These are phyloP conservation scores for Prunus kanzakura DNA, from an alignment of 306 rosid genomes.

Conservation along the genomic window DNA sequence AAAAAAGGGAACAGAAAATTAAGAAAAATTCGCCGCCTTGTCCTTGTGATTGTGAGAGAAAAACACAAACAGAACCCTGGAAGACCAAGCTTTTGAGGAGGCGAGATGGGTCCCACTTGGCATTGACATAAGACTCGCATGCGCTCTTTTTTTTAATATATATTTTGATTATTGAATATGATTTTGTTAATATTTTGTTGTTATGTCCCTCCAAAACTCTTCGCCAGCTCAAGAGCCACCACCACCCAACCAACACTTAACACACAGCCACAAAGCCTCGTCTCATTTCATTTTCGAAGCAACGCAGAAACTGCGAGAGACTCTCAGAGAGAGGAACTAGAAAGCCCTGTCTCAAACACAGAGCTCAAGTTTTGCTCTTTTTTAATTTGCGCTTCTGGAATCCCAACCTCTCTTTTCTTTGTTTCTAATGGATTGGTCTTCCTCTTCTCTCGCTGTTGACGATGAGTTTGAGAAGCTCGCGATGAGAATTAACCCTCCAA, in stretches of 20 bases:
- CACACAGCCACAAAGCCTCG: slow-evolving; percentile 21
- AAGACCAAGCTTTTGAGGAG: not conserved
- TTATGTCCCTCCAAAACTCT: slow-evolving; percentile 30
- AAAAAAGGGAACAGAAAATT: not conserved
- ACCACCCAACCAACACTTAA: slow-evolving; percentile 37
- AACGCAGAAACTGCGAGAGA: slow-evolving; percentile 33
- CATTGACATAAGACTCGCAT: slow-evolving; percentile 7
- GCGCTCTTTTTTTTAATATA: not conserved
- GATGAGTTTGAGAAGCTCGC: slow-evolving; percentile 88
- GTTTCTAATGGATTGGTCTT: slow-evolving; percentile 70
- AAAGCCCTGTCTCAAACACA: not conserved
- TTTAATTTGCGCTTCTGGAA: not conserved
- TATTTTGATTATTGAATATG: not conserved
- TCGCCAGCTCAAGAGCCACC: slow-evolving; percentile 56
- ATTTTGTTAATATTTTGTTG: slow-evolving; percentile 19
- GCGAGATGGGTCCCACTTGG: slow-evolving; percentile 15
- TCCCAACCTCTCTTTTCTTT: not conserved
- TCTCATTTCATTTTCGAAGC: slow-evolving; percentile 17
- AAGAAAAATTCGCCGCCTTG: not conserved
- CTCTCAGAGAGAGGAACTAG: not conserved
- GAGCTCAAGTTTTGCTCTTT: not conserved
- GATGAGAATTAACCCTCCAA: slow-evolving; percentile 89
- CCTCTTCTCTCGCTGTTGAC: slow-evolving; percentile 47
- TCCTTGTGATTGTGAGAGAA: not conserved
- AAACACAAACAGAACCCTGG: not conserved